Conservation (phyloP, 2,329 filamentous ascomycete genomes). For the Aspergillus costaricaensis region DNA sequence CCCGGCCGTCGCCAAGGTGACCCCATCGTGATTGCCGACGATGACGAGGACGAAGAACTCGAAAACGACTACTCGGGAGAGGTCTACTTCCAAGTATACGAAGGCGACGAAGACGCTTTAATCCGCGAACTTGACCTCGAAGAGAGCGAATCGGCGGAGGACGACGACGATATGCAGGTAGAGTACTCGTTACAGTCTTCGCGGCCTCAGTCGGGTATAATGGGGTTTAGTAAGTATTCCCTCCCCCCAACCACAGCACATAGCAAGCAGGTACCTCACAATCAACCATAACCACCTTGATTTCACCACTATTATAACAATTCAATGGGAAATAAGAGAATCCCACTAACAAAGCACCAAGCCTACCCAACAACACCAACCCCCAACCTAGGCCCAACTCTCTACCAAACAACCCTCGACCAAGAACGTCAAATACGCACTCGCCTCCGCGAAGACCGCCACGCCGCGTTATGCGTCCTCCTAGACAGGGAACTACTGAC, state of each 20-base stretch:
- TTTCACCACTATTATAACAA: neutral
- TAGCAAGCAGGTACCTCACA: neutral
- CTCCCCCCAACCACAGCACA: neutral
- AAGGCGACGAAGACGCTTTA: neutral
- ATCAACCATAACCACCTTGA: neutral
- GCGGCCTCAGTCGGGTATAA: neutral
- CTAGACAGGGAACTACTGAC: slow-evolving; percentile 43
- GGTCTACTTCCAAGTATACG: too few relatives aligned
- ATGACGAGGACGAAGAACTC: neutral
- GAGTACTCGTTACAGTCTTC: slow-evolving; percentile 14
- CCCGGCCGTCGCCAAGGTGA: slow-evolving; percentile 14
- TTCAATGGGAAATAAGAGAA: too few relatives aligned
- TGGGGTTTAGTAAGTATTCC: neutral
- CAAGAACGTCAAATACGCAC: slow-evolving; percentile 27
- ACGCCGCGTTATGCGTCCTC: slow-evolving; percentile 41
- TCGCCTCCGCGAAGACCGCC: slow-evolving; percentile 36
- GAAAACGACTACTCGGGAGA: too few relatives aligned
- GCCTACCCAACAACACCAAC: neutral
- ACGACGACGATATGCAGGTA: slow-evolving; percentile 28
- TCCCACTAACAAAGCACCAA: neutral
- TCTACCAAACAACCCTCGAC: slow-evolving; percentile 20
- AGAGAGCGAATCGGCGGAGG: neutral
- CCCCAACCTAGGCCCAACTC: neutral
- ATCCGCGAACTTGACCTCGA: neutral
- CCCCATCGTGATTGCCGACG: slow-evolving; percentile 23